A percentile compares a stretch with the other conserved stretches of the same genome.
phyloP scores from a whole-genome alignment of 2,329 filamentous ascomycete species.

The Neoarthrinium moseri region DNA sequence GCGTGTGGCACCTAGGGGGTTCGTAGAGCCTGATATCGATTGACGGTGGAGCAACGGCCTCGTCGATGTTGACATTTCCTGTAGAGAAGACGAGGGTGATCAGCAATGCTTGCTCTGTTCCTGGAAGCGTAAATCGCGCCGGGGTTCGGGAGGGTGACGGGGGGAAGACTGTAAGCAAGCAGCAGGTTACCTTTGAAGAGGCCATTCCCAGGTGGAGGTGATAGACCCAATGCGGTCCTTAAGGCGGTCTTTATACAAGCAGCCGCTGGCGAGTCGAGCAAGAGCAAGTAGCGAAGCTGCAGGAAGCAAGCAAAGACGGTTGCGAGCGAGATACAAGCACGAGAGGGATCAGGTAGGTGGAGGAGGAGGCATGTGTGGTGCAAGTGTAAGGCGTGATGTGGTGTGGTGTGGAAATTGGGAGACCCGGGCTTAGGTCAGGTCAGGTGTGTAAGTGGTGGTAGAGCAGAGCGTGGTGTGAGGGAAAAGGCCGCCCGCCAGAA shows the following conservation, averaged over 20 bases:
- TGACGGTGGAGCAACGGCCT: slow-evolving; percentile 65
- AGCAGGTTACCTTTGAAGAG: slow-evolving; percentile 56
- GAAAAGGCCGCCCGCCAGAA: not conserved
- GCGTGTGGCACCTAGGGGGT: slow-evolving; percentile 57
- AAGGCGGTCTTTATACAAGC: not conserved
- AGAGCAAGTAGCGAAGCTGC: slow-evolving; percentile 16
- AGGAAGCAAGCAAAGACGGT: slow-evolving; percentile 4
- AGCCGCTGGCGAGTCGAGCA: not conserved
- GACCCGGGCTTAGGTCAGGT: not conserved
- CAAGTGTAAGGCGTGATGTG: slow-evolving; percentile 1
- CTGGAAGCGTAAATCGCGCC: slow-evolving; percentile 19
- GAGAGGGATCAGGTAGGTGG: slow-evolving; percentile 5
- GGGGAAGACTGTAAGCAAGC: slow-evolving; percentile 16
- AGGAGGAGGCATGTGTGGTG: slow-evolving; percentile 10
- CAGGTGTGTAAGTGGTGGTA: slow-evolving; percentile 1
- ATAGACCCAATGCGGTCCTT: slow-evolving; percentile 12
- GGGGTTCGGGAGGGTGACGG: slow-evolving; percentile 18
- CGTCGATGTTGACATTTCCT: slow-evolving; percentile 66
- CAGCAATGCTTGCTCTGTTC: slow-evolving; percentile 32
- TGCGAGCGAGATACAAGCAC: slow-evolving; percentile 8
- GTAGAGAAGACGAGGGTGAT: slow-evolving; percentile 26
- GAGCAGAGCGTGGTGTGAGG: not conserved
- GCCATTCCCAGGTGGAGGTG: slow-evolving; percentile 48
- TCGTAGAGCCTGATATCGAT: slow-evolving; percentile 56
- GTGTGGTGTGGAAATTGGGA: slow-evolving; percentile 8